Conservation (phyloP, 768 basidiomycete species). For the Auricularia sp. region DNA sequence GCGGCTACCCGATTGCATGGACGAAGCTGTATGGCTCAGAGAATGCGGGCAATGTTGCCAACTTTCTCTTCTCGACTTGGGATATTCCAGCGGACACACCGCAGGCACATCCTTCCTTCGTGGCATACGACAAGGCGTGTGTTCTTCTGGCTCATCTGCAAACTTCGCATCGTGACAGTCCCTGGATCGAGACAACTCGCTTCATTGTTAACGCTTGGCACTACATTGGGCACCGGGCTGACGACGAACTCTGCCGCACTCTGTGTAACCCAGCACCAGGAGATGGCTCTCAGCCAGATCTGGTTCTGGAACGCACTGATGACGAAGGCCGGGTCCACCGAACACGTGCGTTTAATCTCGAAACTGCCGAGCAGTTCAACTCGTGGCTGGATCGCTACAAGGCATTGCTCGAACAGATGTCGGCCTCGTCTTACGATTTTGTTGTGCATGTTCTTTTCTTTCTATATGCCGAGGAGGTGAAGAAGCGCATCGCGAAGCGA, state of each 20-base stretch:
- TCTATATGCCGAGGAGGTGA: slow-evolving; percentile 10
- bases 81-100: background rate
- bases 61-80: background rate
- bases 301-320: slow-evolving; percentile 15
- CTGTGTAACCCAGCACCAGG: slow-evolving; percentile 23
- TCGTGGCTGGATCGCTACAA: slow-evolving; percentile 24
- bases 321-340: slow-evolving; percentile 13
- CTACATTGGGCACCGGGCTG: slow-evolving; percentile 1
- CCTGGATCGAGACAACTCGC: slow-evolving; percentile 14
- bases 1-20: slow-evolving; percentile 17
- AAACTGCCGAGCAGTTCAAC: slow-evolving; percentile 25
- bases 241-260: slow-evolving; percentile 19
- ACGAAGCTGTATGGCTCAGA: slow-evolving; percentile 16
- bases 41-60: slow-evolving; percentile 4
- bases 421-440: slow-evolving; percentile 17
- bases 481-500: too few species aligned
- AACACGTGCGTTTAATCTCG: slow-evolving; percentile 21
- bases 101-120: slow-evolving; percentile 6
- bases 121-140: slow-evolving; percentile 14
- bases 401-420: slow-evolving; percentile 19
- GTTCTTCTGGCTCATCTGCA: slow-evolving; percentile 11
- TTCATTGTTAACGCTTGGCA: slow-evolving; percentile 25
- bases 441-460: slow-evolving; percentile 13
- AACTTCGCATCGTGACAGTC: slow-evolving; percentile 8
- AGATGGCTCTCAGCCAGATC: slow-evolving; percentile 23